Evolutionary conservation across 2,329 filamentous ascomycete species (phyloP), one percentile per base, ranked within the genome.

Genomic region (Dothistroma septosporum): DNA sequence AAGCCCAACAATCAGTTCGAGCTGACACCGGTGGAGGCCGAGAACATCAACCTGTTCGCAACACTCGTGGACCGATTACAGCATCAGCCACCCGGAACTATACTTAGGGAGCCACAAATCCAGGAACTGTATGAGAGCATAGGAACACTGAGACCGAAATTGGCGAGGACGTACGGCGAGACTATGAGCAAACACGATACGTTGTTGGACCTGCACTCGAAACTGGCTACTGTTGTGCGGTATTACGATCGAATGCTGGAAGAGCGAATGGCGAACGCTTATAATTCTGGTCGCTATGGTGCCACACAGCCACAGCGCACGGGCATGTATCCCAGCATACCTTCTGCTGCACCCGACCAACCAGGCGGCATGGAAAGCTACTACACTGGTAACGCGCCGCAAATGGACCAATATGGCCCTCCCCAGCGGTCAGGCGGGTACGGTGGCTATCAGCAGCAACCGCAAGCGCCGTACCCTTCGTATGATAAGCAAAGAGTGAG

Each of bases 181-280:
- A 97, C 94, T 0, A 97, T 99, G 94, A 97, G 94, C 84, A 99
- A 99, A 76, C 94, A 97, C 75, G 92, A 99, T 74, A 94, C 93
- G 0, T 82, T 99, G 10, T 84, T 97, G 24, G 94, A 99, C 74
- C 81, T 99, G 0, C 94, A 99, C 73, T 90, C 92, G 19, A 99
- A 99, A 74, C 81, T 99, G 24, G 94, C 93, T 0, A 97, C 93
- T 0, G 94, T 97, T 28, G 94, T 99, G 5, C 86, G 94, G 35
- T 97, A 97, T 73, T 99, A 99, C 73, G 94, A 99, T 75, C 87
- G 92, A 46, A 97, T 99, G 94, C 83, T 99, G 16, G 94, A 99
- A 76, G 94, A 99, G 65, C 87, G 94, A 44, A 81, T 99, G 28
- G 96, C 92, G 9, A 95, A 89, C 74, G 93, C 94, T 1, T 97